Evolutionary conservation across 2,329 filamentous ascomycete genomes (phyloP).

Genomic region (Fragosphaeria purpurea): DNA sequence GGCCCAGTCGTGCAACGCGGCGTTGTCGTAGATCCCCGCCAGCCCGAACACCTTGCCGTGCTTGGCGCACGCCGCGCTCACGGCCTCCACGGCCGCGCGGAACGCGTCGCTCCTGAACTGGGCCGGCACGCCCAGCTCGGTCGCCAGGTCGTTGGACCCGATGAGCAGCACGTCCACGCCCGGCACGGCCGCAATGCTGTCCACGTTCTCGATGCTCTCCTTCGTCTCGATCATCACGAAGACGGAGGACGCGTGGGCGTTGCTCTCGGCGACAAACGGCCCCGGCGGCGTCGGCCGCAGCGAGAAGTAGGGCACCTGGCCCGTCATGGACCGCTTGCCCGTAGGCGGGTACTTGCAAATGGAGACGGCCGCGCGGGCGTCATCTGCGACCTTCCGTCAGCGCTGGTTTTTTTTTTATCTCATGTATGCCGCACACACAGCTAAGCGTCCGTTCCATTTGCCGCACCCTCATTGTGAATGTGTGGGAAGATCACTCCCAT

Average conservation of each 20-base stretch:
- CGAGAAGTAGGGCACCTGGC: conserved; percentile 15
- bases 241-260: conserved; percentile 15
- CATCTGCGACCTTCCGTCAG: conserved; percentile 6
- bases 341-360: conserved; percentile 18
- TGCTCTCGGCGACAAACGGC: conserved; percentile 15
- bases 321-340: conserved; percentile 18
- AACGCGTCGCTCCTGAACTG: conserved; percentile 15
- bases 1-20: conserved; percentile 4
- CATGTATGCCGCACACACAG: too few species aligned
- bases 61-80: conserved; percentile 13
- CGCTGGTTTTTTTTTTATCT: too few species aligned
- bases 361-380: conserved; percentile 18
- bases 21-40: conserved; percentile 16
- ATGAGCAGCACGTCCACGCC: conserved; percentile 23
- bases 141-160: conserved; percentile 21
- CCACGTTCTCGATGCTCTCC: conserved; percentile 16
- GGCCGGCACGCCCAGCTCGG: conserved; percentile 16
- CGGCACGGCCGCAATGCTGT: conserved; percentile 21
- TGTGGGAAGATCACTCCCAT: conserved; percentile 24
- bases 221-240: conserved; percentile 20
- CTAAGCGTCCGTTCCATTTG: too few species aligned
- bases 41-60: conserved; percentile 17
- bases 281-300: conserved; percentile 14
- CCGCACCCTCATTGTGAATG: conserved; percentile 8
- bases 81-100: conserved; percentile 9